Evolutionary conservation across 441 rosid genomes (phyloP), one percentile per base, ranked within the genome.

Genomic region (Pelargonium cotyledonis): DNA sequence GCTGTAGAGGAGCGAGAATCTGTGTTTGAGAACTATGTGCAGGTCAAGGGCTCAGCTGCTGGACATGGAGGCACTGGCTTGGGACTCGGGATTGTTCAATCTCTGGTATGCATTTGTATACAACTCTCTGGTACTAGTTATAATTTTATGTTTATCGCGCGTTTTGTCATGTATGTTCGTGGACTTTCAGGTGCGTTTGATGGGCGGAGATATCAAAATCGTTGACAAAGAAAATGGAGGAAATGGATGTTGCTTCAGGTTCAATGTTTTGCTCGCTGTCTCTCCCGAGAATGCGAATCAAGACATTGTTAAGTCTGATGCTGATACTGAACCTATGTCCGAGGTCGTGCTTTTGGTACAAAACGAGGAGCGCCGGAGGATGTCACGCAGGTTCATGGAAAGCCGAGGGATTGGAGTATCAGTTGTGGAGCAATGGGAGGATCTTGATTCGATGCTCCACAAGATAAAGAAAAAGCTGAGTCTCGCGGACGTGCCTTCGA

Each of bases 1-100:
- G 96, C 95, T 1, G 77, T 72, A 70, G 97, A 89, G 70, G 82
- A 82, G 76, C 80, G 75, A 35, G 76, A 83, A 61, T 84, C 83
- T 0, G 91, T 93, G 26, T 91, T 91, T 69, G 96, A 93, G 66
- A 88, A 85, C 73, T 91, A 83, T 78, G 90, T 88, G 69, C 98
- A 93, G 68, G 92, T 89, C 65, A 83, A 84, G 74, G 97, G 86
- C 76, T 83, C 86, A 41, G 80, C 79, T 71, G 71, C 40, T 53
- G 90, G 84, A 53, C 81, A 80, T 74, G 85, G 80, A 73, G 98
- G 96, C 75, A 93, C 96, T 16, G 97, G 96, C 64, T 76, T 91
- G 73, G 97, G 97, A 55, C 98, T 87, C n/a, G 97, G 97, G 3
- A 93, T 93, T 69, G 98, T 91, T 63, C 96, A 89, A 67, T 91